Percentiles rank a stretch among this genome's conserved stretches.
Evolutionary conservation across 148 eudicot genomes (phyloP).

Genomic region (Rhododendron mucronatum): DNA sequence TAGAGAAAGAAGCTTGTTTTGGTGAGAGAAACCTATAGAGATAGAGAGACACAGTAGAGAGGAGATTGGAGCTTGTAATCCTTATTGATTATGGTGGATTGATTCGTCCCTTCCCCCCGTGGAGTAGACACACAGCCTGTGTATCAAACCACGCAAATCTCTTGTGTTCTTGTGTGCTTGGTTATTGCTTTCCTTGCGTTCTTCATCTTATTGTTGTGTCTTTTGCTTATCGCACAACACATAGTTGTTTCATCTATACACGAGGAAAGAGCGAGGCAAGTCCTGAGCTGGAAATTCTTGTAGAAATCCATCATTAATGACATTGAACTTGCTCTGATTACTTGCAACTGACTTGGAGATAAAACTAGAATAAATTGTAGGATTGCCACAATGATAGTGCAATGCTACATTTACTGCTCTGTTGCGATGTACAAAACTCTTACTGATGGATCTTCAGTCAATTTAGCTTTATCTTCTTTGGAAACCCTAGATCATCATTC

Average conservation of each 20-base stretch:
- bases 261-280: not conserved
- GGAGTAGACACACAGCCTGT: too few species aligned
- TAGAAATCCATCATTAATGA: not conserved
- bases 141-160: too few species aligned
- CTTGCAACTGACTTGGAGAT: slow-evolving; percentile 1
- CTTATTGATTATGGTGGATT: too few species aligned
- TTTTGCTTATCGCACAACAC: too few species aligned
- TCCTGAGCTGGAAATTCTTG: not conserved
- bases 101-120: too few species aligned
- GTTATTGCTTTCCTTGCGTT: too few species aligned
- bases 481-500: not conserved
- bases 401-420: not conserved
- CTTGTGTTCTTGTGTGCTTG: too few species aligned
- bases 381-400: not conserved
- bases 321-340: not conserved
- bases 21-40: too few species aligned
- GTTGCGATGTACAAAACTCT: not conserved
- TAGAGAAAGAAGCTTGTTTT: too few species aligned
- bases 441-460: not conserved
- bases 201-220: too few species aligned
- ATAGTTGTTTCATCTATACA: not conserved
- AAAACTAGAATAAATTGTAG: not conserved
- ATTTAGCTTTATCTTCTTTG: not conserved
- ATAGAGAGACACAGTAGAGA: too few species aligned
- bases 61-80: too few species aligned